Evolutionary conservation across 192 early-diverging fungal genomes (phyloP).

Genomic region (Gigaspora rosea): DNA sequence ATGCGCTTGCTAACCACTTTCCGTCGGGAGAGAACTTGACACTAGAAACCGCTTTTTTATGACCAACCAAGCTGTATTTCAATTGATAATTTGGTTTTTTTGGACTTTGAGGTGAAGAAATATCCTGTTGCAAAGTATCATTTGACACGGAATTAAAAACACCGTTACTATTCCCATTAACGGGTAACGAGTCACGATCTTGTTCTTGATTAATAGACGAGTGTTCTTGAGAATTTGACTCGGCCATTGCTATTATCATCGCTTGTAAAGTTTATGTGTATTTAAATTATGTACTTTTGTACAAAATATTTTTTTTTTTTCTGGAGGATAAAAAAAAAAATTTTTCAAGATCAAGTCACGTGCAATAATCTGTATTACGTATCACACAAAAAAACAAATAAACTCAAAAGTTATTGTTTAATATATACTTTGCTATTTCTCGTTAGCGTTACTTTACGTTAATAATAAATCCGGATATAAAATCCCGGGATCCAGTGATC

Average conservation of each 20-base stretch:
- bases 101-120: slow-evolving; percentile 54
- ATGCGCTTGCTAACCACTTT: slow-evolving; percentile 89
- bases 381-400: too few relatives aligned
- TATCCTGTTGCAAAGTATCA: slow-evolving; percentile 8
- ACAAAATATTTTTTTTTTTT: neutral
- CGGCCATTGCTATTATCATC: neutral
- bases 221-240: neutral
- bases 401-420: too few relatives aligned
- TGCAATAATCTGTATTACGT: too few relatives aligned
- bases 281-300: neutral
- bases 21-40: slow-evolving; percentile 99
- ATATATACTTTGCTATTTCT: too few relatives aligned
- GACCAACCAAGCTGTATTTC: slow-evolving; percentile 87
- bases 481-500: too few relatives aligned
- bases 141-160: neutral
- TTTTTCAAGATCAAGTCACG: neutral
- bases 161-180: neutral
- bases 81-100: slow-evolving; percentile 59
- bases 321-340: neutral
- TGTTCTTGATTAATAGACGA: neutral
- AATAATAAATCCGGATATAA: too few relatives aligned
- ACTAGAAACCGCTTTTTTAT: slow-evolving; percentile 90
- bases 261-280: neutral
- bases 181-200: neutral
- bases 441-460: too few relatives aligned